Base-by-base conservation (phyloP, 345 rosid species). In the Litchi chinensis region DNA sequence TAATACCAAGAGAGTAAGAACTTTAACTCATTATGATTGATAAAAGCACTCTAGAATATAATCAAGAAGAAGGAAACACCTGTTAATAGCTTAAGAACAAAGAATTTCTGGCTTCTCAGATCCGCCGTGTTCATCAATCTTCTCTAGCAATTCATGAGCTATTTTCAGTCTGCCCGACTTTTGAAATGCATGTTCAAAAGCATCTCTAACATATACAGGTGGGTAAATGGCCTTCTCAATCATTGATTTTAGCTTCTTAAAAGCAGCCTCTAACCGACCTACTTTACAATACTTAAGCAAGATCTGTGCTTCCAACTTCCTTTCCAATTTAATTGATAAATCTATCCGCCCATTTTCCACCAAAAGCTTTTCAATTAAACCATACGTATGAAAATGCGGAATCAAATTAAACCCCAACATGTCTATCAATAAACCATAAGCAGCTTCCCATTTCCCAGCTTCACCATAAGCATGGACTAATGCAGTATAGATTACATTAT, bases 261-360 rank as follows among this genome's bases (percentile, higher is more conserved):
- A 77, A 6, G 87, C 87, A 68, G 76, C 76, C 65, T 76, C 76
- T 40, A 79, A 68, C 5, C 28, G 79, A 37, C 85, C 87, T 26
- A 43, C 46, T 71, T 79, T 79, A 68, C 87, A 84, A 60, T 68
- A 78, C 76, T 77, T 82, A 39, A 76, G 85, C 76, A 84, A 70
- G 65, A 79, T 77, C 52, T 81, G 85, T 65, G 82, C 64, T 63
- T 84, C 87, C 80, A 79, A 13, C 60, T 79, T 84, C 40, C 52
- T 67, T 76, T 82, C 81, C 81, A 84, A 59, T 79, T 76, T 82
- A 15, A 56, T 18, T 9, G 81, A 81, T 70, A 85, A 73, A 82
- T 82, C 85, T 41, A 40, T 48, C 41, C 18, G 76, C 32, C 74
- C 81, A 56, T 85, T 79, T 41, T 81, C 85, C 66, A 64, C 79